Evolutionary conservation across 805 yeast genomes (phyloP).

Genomic region (Osmozyma mogii): DNA sequence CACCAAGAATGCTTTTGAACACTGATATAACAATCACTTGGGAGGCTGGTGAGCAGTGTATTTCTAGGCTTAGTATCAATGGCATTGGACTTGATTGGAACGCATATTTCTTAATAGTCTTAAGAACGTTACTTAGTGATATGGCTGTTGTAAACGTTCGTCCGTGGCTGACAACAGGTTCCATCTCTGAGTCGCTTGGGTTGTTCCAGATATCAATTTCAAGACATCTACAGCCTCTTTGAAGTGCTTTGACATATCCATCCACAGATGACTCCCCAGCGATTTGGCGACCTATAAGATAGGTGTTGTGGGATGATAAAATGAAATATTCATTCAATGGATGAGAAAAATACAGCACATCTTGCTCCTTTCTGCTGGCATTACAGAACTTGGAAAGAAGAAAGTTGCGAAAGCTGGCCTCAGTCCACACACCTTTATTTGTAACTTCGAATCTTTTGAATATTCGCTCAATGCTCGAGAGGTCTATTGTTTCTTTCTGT

Average conservation of each 20-base stretch:
- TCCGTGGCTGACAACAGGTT: conserved; percentile 90
- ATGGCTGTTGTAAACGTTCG: conserved; percentile 72
- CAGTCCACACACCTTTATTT: conserved; percentile 12
- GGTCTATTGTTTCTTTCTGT: conserved; percentile 40
- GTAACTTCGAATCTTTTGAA: conserved; percentile 19
- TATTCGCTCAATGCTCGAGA: conserved; percentile 19
- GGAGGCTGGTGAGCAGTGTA: conserved; percentile 62
- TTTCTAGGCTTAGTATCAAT: conserved; percentile 75
- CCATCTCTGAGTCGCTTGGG: conserved; percentile 40
- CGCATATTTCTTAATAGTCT: conserved; percentile 73
- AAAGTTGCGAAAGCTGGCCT: conserved; percentile 28
- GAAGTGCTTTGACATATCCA: conserved; percentile 78
- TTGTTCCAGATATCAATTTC: conserved; percentile 94
- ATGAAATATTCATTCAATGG: conserved; percentile 85
- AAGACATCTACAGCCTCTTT: conserved; percentile 89
- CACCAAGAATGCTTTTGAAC: conserved; percentile 53
- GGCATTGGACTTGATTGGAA: conserved; percentile 87
- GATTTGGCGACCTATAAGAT: conserved; percentile 78
- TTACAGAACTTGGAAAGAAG: conserved; percentile 23
- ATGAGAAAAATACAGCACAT: conserved; percentile 17
- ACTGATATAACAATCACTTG: conserved; percentile 53
- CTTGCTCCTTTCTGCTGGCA: conserved; percentile 10
- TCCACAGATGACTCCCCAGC: conserved; percentile 86
- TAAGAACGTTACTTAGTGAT: conserved; percentile 59
- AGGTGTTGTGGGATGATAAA: conserved; percentile 93